Base-by-base conservation (phyloP, 2,329 filamentous ascomycete genomes). In the Cladosporium sp. region DNA sequence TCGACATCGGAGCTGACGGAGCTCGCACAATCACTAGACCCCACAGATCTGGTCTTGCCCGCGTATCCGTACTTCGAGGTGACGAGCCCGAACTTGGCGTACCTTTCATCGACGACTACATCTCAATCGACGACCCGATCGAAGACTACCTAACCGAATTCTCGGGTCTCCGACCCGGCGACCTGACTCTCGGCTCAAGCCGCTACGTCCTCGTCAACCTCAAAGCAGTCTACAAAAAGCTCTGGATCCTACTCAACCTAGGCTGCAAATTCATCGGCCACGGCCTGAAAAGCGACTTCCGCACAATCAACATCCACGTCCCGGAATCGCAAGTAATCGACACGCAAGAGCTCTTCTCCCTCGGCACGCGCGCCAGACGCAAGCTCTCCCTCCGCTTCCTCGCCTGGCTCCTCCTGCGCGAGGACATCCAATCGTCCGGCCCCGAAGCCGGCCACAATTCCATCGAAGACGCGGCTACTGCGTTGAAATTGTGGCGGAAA, bases 21-120 rank as follows among this genome's bases (percentile, higher is more conserved):
- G 88, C 89, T 35, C 84, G 90, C 43, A 90, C 94, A 63, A 95
- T 91, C 12, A 93, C 97, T 35, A 82, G 92, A 1, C 93, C 93
- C 0, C 91, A 86, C 55, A 89, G 91, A 25, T 88, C 93, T 58
- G 92, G 91, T 0, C 79, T 98, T 11, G 93, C 92, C n/a, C 83
- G 93, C 53, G 89, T 94, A 1, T 97, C 91, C 0, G 89, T 96
- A 1, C 78, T 97, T 11, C 82, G 94, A 19, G 91, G 91, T 7
- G 72, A 80, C 45, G 92, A 90, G 16, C 78, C 84, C 55, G 73
- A 85, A 33, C 88, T 94, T 66, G 90, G 90, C 0, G 68, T 85
- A 0, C 88, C 93, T 0, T 97, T 97, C 63, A 94, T 98, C 56
- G 93, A 98, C 64, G 93, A 98, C 69, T 98, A 98, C 67, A 95